A percentile compares a stretch with the other conserved stretches of the same genome.
Evolutionary conservation across 306 rosid species (phyloP).

Genomic region (Erythrophleum fordii): DNA sequence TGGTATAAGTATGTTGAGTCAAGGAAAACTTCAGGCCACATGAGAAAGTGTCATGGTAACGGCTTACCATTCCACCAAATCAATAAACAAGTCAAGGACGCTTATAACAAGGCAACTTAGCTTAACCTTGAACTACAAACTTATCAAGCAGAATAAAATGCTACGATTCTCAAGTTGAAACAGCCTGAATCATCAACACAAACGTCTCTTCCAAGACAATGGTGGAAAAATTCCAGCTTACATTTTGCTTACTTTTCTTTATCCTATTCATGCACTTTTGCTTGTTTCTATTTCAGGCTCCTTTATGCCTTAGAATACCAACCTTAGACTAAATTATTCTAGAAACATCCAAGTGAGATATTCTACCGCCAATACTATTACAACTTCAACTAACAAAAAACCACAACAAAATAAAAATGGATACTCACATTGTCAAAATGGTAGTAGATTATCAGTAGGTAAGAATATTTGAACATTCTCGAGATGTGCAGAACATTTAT

Average conservation of each 20-base stretch:
- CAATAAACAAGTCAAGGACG: neutral
- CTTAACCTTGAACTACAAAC: conserved; percentile 3
- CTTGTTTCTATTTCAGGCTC: conserved; percentile 2
- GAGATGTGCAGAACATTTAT: conserved; percentile 27
- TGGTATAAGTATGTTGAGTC: neutral
- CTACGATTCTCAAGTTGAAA: neutral
- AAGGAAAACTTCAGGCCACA: neutral
- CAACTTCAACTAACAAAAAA: conserved; percentile 1
- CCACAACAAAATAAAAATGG: conserved; percentile 8
- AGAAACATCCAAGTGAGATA: conserved; percentile 7
- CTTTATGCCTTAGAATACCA: conserved; percentile 11
- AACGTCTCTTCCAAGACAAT: neutral
- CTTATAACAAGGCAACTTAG: neutral
- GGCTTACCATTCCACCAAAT: neutral
- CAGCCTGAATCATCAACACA: neutral
- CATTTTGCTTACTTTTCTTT: neutral
- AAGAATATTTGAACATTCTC: conserved; percentile 31
- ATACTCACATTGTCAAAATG: conserved; percentile 38
- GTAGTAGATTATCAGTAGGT: conserved; percentile 10
- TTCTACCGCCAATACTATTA: neutral
- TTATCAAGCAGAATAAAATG: neutral
- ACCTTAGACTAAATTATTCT: neutral
- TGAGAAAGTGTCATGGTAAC: neutral
- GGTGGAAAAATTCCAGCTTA: neutral
- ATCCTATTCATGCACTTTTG: neutral